Base-by-base conservation (phyloP, 192 early-diverging fungal genomes). In the Geosiphon pyriformis region DNA sequence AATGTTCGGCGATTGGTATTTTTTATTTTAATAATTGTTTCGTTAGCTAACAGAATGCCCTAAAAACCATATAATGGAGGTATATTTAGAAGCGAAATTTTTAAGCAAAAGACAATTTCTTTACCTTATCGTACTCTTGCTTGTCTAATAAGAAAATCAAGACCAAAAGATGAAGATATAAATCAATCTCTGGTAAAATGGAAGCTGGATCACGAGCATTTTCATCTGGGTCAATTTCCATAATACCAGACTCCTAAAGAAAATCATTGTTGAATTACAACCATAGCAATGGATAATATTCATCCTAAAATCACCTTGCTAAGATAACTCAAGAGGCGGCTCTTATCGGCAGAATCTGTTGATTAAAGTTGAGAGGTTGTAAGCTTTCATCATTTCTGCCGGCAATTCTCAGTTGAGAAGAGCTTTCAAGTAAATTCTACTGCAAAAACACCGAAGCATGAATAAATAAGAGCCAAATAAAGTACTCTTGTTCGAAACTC, bases 121-220 rank as follows among this genome's bases (percentile, higher is more conserved):
- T 22, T 75, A 88, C 94, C 78, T 86, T 78, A 49, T 88, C 84
- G 37, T 80, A 70, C 53, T 85, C 75, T 49, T 88, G 82, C 62
- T 83, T 81, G 71, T 98, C 96, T 56, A 96, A 82, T 12, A 95
- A 80, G 58, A 81, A 87, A 15, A 96, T 81, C 72, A 94, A 80
- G 1, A 87, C 83, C 73, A 96, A 76, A 33, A 92, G 78, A 54
- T 89, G 84, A 51, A 98, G 77, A 63, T 91, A 98, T 31, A 93
- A 80, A 70, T 92, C 90, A 27, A 89, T 81, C 72, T 96, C 95
- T 8, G 95, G 91, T 60, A 70, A 68, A 55, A 71, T 72, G 69
- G 67, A 53, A 33, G 25, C 37, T 33, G 29, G 48, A 47, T 35
- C 70, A 69, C 29, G 73, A 26, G 50, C 65, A n/a, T 76, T 68